Conservation (phyloP, 352 stramenopile genomes). For the Elongisporangium undulatum region DNA sequence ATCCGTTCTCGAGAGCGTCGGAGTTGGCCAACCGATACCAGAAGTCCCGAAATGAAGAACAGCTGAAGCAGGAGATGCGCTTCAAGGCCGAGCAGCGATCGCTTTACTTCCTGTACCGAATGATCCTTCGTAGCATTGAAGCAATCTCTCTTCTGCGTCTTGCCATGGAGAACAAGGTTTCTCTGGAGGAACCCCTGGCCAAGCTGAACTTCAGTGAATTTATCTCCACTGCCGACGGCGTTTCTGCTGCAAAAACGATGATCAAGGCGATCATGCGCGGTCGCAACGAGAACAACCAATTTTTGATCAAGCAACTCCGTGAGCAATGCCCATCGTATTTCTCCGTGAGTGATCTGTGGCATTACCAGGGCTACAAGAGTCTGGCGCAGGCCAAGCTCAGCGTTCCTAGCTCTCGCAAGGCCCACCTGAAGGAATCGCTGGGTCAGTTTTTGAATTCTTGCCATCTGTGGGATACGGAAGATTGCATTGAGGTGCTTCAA, state of each 20-base stretch:
- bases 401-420: constrained; percentile 51
- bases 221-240: constrained; percentile 58
- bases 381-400: constrained; percentile 78
- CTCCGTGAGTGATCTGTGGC: constrained; percentile 71
- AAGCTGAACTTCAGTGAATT: constrained; percentile 74
- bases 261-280: constrained; percentile 76
- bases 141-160: constrained; percentile 70
- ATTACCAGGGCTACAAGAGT: constrained; percentile 84
- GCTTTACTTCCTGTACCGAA: constrained; percentile 72
- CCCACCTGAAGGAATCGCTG: constrained; percentile 65
- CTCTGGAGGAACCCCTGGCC: constrained; percentile 59
- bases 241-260: constrained; percentile 61
- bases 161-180: constrained; percentile 60
- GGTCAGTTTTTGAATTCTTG: constrained; percentile 78
- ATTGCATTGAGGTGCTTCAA: constrained; percentile 72
- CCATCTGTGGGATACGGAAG: constrained; percentile 83
- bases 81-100: constrained; percentile 83
- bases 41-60: constrained; percentile 65
- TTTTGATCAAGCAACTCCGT: constrained; percentile 77
- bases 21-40: constrained; percentile 69
- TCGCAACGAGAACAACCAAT: constrained; percentile 78
- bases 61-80: constrained; percentile 67
- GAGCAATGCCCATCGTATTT: constrained; percentile 85
- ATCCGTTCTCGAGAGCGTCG: constrained; percentile 48
- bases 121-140: constrained; percentile 77